phyloP scores from a whole-genome alignment of 2,329 filamentous ascomycete species.

The Botrytis fabae region DNA sequence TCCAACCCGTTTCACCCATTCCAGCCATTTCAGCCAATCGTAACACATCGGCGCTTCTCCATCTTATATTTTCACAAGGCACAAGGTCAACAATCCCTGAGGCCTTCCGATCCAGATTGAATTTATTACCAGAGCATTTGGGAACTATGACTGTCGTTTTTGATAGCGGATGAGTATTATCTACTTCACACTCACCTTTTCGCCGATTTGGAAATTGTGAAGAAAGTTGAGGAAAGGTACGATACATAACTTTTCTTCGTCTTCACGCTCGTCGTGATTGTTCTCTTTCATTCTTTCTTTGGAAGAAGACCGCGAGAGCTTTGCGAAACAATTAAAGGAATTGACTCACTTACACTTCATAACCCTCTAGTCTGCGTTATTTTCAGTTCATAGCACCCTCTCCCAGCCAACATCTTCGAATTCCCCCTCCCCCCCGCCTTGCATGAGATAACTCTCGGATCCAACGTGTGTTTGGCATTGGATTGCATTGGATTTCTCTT shows the following conservation, averaged over 20 bases:
- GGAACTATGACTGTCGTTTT: slow-evolving; percentile 15
- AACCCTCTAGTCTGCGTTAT: slow-evolving; percentile 34
- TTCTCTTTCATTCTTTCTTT: slow-evolving; percentile 1
- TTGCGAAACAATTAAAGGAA: neutral
- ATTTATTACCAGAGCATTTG: slow-evolving; percentile 12
- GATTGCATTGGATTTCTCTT: slow-evolving; percentile 26
- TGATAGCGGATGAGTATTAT: slow-evolving; percentile 6
- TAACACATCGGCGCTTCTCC: slow-evolving; percentile 1
- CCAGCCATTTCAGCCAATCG: neutral
- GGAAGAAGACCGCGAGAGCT: neutral
- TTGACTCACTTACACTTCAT: neutral
- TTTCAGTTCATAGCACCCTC: slow-evolving; percentile 26
- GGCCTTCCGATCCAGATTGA: neutral
- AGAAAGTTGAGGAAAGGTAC: slow-evolving; percentile 13
- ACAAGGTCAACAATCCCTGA: neutral
- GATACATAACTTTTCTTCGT: neutral
- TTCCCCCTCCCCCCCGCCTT: slow-evolving; percentile 33
- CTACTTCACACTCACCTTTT: neutral
- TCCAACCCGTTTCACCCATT: too few species aligned
- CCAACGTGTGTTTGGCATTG: slow-evolving; percentile 33
- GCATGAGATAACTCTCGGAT: slow-evolving; percentile 35
- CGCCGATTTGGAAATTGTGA: neutral
- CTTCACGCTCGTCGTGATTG: neutral
- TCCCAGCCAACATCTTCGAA: neutral
- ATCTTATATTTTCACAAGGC: slow-evolving; percentile 1